Conservation (phyloP, 176 grass and related monocot genomes). For the Carex parvula region DNA sequence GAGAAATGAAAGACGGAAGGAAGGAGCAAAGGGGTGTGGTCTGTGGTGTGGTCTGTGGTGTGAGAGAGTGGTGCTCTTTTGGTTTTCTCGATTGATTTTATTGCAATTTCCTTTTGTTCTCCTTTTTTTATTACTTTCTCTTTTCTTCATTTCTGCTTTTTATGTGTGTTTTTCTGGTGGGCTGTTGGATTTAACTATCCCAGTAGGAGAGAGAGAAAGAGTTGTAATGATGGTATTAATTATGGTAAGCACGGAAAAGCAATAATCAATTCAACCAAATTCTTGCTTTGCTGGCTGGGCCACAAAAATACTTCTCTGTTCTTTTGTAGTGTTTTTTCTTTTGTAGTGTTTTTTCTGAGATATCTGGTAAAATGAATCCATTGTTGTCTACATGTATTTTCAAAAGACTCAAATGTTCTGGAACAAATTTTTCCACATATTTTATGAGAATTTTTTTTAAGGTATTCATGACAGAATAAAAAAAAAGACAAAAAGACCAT, state of each 20-base stretch:
- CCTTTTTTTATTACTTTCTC: neutral
- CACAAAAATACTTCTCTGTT: neutral
- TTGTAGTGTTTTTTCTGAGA: neutral
- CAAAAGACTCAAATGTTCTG: neutral
- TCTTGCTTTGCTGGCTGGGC: conserved; percentile 15
- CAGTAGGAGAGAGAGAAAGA: neutral
- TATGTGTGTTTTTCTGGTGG: neutral
- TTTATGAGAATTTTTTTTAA: no score
- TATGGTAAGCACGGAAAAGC: conserved; percentile 20
- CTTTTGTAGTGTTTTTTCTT: neutral
- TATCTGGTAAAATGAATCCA: neutral
- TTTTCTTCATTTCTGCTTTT: neutral
- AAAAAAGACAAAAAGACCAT: no score
- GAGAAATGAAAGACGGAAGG: conserved; percentile 16
- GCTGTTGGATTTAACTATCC: neutral
- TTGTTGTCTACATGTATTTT: neutral
- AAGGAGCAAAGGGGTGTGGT: neutral
- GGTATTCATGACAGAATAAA: no score
- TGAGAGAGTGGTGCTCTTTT: neutral
- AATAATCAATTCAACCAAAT: conserved; percentile 21
- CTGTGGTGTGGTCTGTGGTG: neutral
- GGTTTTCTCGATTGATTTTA: neutral
- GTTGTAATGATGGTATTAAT: conserved; percentile 25
- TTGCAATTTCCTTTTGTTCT: neutral
- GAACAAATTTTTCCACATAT: neutral